Base-by-base conservation (phyloP, 805 yeast genomes). In the Kregervanrija delftensis region DNA sequence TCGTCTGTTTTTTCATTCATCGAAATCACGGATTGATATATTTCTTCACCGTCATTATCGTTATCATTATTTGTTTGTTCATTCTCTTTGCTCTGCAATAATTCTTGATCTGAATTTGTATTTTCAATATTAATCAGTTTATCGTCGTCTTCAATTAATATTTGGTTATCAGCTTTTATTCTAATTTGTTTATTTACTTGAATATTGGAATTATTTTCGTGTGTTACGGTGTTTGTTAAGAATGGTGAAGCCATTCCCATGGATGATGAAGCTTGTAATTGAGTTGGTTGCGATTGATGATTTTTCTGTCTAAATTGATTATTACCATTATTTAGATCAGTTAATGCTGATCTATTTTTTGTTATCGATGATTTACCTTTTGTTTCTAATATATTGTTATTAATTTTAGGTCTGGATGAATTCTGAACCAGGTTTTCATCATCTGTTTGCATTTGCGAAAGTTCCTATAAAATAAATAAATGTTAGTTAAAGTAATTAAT, bases 261-360 rank as follows among this genome's bases (percentile, higher is more conserved):
- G 5, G 65, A 59, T 12, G 61, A 54, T n/a, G 56, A 51, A 32
- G 76, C 72, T 15, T 83, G 78, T 6, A 45, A 22, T 28, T 49
- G 44, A 34, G 36, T 36, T 10, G 42, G 30, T 60, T 65, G 30
- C 72, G 95, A 56, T 67, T 87, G 48, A 22, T 22, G 4, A 22
- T 22, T 22, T 22, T 22, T 22, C 8, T 22, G 28, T 22, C 28
- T 22, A 22, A 22, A 22, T 22, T 22, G 28, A 22, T 34, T 15
- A n/a, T 46, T 42, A 33, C 56, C 54, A 33, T 46, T 53, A 40
- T 60, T 53, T 38, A 61, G 40, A 43, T 59, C 63, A 2, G 58
- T 57, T 37, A 61, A 46, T 14, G 59, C 65, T 8, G 61, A 51
- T 43, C 65, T 48, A 10, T 55, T 52, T 39, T 55, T 51, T 9